A percentile compares a stretch with the other conserved stretches of the same genome.
phyloP scores from a whole-genome alignment of 2,329 filamentous ascomycete species.

The Diaporthe nobilis region DNA sequence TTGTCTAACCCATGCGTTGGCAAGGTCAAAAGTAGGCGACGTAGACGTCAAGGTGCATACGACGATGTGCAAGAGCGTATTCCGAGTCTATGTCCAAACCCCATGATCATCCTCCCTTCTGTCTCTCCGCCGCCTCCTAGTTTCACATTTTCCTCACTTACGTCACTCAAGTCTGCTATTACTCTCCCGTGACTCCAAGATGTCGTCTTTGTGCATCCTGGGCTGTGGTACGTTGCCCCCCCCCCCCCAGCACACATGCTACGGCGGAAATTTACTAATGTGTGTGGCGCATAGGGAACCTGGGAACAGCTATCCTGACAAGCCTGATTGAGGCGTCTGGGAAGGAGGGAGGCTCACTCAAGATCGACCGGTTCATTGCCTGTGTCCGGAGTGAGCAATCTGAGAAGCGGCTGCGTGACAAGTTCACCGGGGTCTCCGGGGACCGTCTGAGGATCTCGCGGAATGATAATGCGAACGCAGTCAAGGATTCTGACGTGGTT shows the following conservation, averaged over 20 bases:
- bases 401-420: conserved; percentile 42
- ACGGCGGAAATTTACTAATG: neutral
- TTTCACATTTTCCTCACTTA: neutral
- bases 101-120: neutral
- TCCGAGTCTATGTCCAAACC: neutral
- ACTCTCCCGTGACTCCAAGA: neutral
- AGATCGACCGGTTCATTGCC: conserved; percentile 50
- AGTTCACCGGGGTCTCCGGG: conserved; percentile 41
- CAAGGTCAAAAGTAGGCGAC: neutral
- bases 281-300: conserved; percentile 47
- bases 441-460: conserved; percentile 8
- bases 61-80: neutral
- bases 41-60: neutral
- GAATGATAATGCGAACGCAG: conserved; percentile 53
- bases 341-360: conserved; percentile 31
- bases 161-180: neutral
- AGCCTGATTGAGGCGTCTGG: conserved; percentile 10
- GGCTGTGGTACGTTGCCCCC: conserved; percentile 41
- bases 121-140: neutral
- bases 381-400: conserved; percentile 50
- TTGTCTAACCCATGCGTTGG: neutral
- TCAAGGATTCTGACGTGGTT: conserved; percentile 55
- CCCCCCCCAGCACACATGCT: neutral
- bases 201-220: conserved; percentile 40
- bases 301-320: conserved; percentile 45